Evolutionary conservation across 768 basidiomycete species (phyloP).

Genomic region (Pleurotus cornucopiae): DNA sequence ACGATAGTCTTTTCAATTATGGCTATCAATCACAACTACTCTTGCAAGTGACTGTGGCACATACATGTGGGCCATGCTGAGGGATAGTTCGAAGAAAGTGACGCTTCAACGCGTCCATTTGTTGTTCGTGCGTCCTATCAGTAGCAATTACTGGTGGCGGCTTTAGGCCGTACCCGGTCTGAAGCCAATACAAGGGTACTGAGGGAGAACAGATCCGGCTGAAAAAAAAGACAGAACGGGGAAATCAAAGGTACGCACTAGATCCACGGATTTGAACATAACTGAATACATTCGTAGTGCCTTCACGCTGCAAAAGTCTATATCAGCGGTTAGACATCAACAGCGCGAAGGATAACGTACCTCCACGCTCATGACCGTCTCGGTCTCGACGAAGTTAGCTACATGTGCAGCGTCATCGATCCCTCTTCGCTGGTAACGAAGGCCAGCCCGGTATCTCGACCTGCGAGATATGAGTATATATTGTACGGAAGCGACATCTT

Average conservation of each 20-base stretch:
- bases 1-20: constrained; percentile 56
- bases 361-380: constrained; percentile 81
- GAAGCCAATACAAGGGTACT: constrained; percentile 95
- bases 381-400: constrained; percentile 95
- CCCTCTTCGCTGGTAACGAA: constrained; percentile 92
- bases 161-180: constrained; percentile 81
- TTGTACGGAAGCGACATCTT: constrained; percentile 54
- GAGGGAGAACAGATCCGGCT: constrained; percentile 12
- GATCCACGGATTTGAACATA: constrained; percentile 92
- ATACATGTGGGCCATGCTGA: constrained; percentile 76
- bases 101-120: constrained; percentile 61
- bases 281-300: constrained; percentile 72
- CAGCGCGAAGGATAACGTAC: constrained; percentile 30
- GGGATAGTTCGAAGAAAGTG: constrained; percentile 69
- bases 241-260: constrained; percentile 43
- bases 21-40: constrained; percentile 8
- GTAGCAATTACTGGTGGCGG: constrained; percentile 77
- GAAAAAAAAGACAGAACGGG: neutral
- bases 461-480: constrained; percentile 84
- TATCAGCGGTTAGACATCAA: neutral
- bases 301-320: constrained; percentile 54
- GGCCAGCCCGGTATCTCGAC: constrained; percentile 84
- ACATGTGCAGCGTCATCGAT: constrained; percentile 91
- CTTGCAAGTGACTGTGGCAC: constrained; percentile 20
- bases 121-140: constrained; percentile 71